Base-by-base conservation (phyloP, 2,329 filamentous ascomycete species). In the Penicillium occitanis region DNA sequence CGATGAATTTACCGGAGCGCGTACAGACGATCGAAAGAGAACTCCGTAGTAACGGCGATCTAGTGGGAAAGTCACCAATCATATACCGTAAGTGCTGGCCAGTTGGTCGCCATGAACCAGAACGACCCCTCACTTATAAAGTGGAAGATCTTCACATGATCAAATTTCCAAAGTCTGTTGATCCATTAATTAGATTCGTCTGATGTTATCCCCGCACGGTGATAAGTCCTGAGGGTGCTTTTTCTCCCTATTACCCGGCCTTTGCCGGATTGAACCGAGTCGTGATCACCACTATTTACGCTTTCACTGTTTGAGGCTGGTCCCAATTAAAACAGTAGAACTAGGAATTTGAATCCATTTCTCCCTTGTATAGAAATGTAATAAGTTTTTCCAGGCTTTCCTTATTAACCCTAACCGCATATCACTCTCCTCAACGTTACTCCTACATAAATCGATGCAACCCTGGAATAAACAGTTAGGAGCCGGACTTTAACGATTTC, bases 241-340 rank as follows among this genome's bases (percentile, higher is more conserved):
- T 53, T n/a, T n/a, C 11, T 33, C 22, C 10, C 11, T 14, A 28
- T 55, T 55, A 55, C 13, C 55, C 55, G 55, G 55, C 40, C 55
- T 58, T 58, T 40, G 11, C 55, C 55, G 55, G 55, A 22, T 58
- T 58, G 14, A 37, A 57, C 50, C 50, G 17, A 19, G 48, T 51
- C 48, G 5, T 30, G 25, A 30, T 28, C 14, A 57, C 7, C 30
- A 37, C 51, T 10, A 30, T 33, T 30, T 33, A 55, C 17, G 4
- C 14, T 55, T 33, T 30, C 25, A 30, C 48, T 46, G 5, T 7
- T 46, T 11, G 42, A 19, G 42, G n/a, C 22, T 6, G 42, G 42
- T 46, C n/a, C 42, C 42, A 11, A 46, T 46, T 19, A 19, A 22
- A 11, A 19, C 3, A 19, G 42, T n/a, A 11, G 19, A 48, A n/a